Evolutionary conservation across 169 alveolate species (phyloP).

Genomic region (Miamiensis avidus): DNA sequence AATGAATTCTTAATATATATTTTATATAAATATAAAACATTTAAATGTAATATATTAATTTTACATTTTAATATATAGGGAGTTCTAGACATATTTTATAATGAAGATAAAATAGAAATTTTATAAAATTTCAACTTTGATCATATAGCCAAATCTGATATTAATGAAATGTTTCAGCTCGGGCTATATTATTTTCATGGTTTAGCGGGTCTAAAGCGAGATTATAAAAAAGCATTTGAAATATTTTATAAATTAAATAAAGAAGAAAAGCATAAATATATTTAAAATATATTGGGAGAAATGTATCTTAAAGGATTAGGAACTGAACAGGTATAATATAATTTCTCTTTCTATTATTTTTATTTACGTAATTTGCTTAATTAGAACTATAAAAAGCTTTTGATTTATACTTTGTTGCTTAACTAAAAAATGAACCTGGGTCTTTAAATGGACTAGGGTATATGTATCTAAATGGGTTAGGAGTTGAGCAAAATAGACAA

Average conservation of each 20-base stretch:
- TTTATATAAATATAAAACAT: too few species aligned
- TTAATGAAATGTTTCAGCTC: not conserved
- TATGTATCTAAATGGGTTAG: slow-evolving; percentile 19
- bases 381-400: too few species aligned
- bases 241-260: not conserved
- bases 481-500: slow-evolving; percentile 7
- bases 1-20: too few species aligned
- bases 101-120: not conserved
- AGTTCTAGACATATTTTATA: not conserved
- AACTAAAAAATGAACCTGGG: too few species aligned
- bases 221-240: slow-evolving; percentile 12
- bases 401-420: too few species aligned
- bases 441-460: slow-evolving; percentile 20
- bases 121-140: slow-evolving; percentile 4
- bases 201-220: slow-evolving; percentile 10
- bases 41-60: too few species aligned
- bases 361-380: too few species aligned
- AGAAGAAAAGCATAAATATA: not conserved
- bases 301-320: slow-evolving; percentile 24
- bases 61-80: not conserved
- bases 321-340: slow-evolving; percentile 5
- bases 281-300: not conserved
- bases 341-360: not conserved
- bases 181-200: slow-evolving; percentile 25
- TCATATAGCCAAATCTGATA: slow-evolving; percentile 2